A percentile compares a stretch with the other conserved stretches of the same genome.
Evolutionary conservation across 2,329 filamentous ascomycete species (phyloP).

Genomic region (Apiospora malaysiana): DNA sequence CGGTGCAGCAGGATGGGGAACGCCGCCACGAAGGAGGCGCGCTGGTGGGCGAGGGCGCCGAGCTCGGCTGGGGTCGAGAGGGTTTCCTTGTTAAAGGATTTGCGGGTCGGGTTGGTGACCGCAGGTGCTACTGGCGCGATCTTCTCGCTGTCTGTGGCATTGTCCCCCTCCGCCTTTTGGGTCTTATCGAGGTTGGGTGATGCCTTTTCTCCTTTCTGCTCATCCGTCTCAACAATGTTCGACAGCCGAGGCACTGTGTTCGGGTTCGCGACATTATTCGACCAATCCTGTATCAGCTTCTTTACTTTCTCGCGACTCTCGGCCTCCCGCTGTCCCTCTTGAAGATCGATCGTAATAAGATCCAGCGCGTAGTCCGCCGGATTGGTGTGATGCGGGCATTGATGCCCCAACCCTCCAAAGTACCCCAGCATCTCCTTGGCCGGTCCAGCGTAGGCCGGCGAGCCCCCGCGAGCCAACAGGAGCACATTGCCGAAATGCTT

Average conservation of each 20-base stretch:
- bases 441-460: conserved; percentile 70
- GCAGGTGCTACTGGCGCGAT: conserved; percentile 17
- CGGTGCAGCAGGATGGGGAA: conserved; percentile 72
- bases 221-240: conserved; percentile 38
- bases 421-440: conserved; percentile 69
- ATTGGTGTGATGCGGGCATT: conserved; percentile 73
- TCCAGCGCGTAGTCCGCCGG: conserved; percentile 81
- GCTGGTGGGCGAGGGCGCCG: conserved; percentile 69
- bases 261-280: conserved; percentile 25
- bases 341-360: conserved; percentile 77
- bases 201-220: conserved; percentile 27
- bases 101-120: conserved; percentile 41
- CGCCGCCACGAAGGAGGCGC: conserved; percentile 65
- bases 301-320: conserved; percentile 68
- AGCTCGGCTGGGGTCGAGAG: conserved; percentile 74
- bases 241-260: conserved; percentile 28
- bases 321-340: conserved; percentile 66
- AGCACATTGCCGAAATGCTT: conserved; percentile 73
- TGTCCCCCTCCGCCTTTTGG: background rate
- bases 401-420: conserved; percentile 63
- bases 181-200: background rate
- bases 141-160: background rate
- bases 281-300: conserved; percentile 66
- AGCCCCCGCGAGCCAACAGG: conserved; percentile 72
- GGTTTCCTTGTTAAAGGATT: conserved; percentile 48